Evolutionary conservation across 2,329 filamentous ascomycete species (phyloP).

Genomic region (Pseudocercospora eumusae): DNA sequence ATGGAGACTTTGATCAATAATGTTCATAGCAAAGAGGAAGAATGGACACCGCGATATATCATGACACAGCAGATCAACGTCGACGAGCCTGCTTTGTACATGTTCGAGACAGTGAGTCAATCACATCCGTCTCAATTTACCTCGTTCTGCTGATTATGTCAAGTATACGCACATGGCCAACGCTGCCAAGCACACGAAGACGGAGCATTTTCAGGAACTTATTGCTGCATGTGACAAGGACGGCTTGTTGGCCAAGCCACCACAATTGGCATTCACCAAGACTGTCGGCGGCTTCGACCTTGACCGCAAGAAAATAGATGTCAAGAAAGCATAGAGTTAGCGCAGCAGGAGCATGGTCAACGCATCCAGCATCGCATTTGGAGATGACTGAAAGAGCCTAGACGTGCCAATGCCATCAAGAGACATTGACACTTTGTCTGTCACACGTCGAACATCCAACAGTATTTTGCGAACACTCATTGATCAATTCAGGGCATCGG

Average conservation of each 20-base stretch:
- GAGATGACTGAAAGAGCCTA: background rate
- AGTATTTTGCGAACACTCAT: background rate
- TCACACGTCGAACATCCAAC: background rate
- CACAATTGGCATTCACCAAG: conserved; percentile 18
- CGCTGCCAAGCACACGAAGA: background rate
- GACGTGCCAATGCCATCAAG: background rate
- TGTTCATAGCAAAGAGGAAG: background rate
- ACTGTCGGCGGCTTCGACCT: conserved; percentile 28
- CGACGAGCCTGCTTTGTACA: background rate
- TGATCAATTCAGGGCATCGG: background rate
- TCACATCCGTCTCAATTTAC: background rate
- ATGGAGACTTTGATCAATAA: background rate
- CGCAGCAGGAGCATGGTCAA: background rate
- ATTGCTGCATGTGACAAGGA: background rate
- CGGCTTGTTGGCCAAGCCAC: background rate
- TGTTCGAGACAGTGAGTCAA: background rate
- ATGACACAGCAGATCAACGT: background rate
- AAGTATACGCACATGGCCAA: background rate
- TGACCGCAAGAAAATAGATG: conserved; percentile 24
- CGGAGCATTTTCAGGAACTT: background rate
- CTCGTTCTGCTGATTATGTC: background rate
- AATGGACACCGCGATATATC: background rate
- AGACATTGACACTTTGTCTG: background rate
- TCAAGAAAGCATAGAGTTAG: background rate
- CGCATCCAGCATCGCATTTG: background rate